Percentiles rank a stretch among this genome's conserved stretches.
phyloP scores from a whole-genome alignment of 208 protist species.

The Entamoeba invadens region DNA sequence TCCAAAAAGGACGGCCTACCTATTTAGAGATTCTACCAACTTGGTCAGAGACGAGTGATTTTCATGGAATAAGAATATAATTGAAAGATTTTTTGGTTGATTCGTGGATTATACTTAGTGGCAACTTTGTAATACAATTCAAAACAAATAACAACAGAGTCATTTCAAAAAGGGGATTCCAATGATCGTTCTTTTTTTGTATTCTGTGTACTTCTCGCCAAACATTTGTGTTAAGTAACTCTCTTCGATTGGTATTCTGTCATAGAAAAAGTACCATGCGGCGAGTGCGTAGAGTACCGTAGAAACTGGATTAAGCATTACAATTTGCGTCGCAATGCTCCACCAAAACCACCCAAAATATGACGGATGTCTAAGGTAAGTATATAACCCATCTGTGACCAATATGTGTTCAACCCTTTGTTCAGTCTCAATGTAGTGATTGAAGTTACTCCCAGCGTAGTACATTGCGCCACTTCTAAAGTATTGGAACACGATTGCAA shows the following conservation, averaged over 20 bases:
- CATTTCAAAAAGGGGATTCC: conserved; percentile 7
- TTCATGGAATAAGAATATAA: not conserved
- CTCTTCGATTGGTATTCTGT: conserved; percentile 12
- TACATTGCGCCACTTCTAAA: not conserved
- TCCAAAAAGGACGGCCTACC: not conserved
- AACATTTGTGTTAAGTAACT: not conserved
- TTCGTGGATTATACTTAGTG: not conserved
- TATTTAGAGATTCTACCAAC: not conserved
- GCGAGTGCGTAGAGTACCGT: not conserved
- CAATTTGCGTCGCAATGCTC: not conserved
- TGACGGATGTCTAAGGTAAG: not conserved
- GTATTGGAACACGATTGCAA: not conserved
- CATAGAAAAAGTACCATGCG: conserved; percentile 4
- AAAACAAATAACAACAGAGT: not conserved
- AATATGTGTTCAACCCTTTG: not conserved
- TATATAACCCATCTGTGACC: not conserved
- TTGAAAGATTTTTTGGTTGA: not conserved
- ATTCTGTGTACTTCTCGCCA: not conserved
- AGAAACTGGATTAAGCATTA: conserved; percentile 2
- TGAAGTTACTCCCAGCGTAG: not conserved
- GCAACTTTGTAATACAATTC: not conserved
- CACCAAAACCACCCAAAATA: conserved; percentile 13
- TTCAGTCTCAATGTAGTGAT: not conserved
- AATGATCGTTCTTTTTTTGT: not conserved
- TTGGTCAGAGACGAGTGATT: not conserved